Evolutionary conservation across 1,139 yeast species (phyloP), one percentile per base, ranked within the genome.

Genomic region (Nakaseomyces nivariensis): DNA sequence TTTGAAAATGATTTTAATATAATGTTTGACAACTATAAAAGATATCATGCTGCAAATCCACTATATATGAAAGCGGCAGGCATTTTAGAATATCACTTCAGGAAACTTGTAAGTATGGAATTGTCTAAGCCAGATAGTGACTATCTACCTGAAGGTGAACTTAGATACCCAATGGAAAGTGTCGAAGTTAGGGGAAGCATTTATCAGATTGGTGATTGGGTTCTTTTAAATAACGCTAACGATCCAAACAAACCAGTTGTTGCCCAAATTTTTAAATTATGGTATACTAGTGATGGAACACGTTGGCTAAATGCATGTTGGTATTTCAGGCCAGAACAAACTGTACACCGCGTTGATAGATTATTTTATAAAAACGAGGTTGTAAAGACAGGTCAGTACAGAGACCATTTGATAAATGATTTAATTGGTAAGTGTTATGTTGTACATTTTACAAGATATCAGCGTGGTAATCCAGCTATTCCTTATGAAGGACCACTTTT

Each of bases 301-400:
- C 77, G 84, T 53, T 90, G 90, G 79, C 77, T 92, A 63, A 92
- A 92, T 62, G 95, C 87, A 36, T 92, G 98, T 72, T 92, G 98
- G 98, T 92, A 90, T 68, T 85, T 88, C 62, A 81, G 97, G 53
- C 96, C 98, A 0, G 97, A 92, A 66, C 97, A 94, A 73, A 92
- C 98, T 0, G 95, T 94, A 45, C 98, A 92, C 67, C 79, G 94
- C 57, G 84, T 76, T 49, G 97, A 92, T 68, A 75, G 96, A 62
- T 72, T 89, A 52, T 92, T 94, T 65, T 87, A 85, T 67, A 88
- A 84, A 59, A 89, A 92, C 63, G 98, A 92, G 69, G 98, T 92
- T 36, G 88, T 94, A 66, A 92, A 92, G 67, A 86, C 97, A 0
- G 97, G 97, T 46, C 97, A 90, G 70, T 92, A 92, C 70, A 79